Evolutionary conservation across 208 protist species (phyloP).

Genomic region (Naegleria fowleri): DNA sequence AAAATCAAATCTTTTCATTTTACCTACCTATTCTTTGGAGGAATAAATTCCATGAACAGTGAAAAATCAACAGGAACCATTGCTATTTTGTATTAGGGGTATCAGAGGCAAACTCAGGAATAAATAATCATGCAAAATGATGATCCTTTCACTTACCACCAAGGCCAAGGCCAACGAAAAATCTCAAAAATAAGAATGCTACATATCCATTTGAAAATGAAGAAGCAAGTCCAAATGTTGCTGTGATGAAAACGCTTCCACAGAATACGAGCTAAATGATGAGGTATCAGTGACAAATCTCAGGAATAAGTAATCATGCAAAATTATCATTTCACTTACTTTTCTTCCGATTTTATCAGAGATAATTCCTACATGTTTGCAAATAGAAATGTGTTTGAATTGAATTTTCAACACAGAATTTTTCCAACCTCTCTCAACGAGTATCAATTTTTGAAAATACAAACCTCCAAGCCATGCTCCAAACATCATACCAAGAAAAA

Average conservation of each 20-base stretch:
- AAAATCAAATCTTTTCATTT: too few relatives aligned
- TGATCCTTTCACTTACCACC: neutral
- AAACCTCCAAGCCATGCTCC: neutral
- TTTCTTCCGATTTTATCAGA: neutral
- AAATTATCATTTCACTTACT: neutral
- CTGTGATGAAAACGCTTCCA: neutral
- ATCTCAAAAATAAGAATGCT: neutral
- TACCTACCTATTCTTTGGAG: neutral
- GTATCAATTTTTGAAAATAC: neutral
- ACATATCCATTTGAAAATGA: neutral
- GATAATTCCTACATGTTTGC: neutral
- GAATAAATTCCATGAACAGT: neutral
- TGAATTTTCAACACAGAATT: neutral
- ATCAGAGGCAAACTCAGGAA: too few relatives aligned
- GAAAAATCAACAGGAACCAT: neutral
- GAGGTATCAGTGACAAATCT: neutral
- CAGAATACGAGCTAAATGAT: neutral
- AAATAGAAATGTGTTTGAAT: neutral
- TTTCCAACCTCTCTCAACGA: neutral
- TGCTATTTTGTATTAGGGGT: too few relatives aligned
- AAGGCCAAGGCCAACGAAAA: neutral
- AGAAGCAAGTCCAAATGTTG: neutral
- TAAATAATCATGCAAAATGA: too few relatives aligned
- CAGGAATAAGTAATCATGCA: neutral
- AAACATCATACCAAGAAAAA: slow-evolving; percentile 14